Conservation (phyloP, 352 stramenopile species). For the Pythium sukuiense region DNA sequence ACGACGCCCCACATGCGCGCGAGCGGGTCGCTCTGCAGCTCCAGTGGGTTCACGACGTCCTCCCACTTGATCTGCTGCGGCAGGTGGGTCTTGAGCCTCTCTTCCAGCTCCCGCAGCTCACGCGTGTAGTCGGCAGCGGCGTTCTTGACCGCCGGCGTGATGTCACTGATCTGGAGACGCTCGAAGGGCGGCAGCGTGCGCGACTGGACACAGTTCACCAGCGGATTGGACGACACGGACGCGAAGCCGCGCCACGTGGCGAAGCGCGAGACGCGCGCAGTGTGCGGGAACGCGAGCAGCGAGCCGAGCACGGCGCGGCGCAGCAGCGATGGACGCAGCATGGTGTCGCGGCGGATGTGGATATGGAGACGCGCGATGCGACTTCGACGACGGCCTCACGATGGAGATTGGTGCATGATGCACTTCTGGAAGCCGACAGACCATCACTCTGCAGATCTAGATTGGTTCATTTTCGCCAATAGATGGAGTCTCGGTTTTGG, state of each 20-base stretch:
- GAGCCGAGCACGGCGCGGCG: constrained; percentile 17
- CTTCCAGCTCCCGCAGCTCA: constrained; percentile 51
- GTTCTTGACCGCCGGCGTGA: constrained; percentile 56
- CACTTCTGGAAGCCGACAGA: neutral
- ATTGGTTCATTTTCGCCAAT: neutral
- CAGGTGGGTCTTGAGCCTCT: constrained; percentile 26
- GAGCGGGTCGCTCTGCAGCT: constrained; percentile 91
- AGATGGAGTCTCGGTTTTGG: too few species aligned
- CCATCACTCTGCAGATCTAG: constrained; percentile 4
- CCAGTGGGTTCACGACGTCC: constrained; percentile 90
- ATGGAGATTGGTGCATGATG: neutral
- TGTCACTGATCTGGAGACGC: constrained; percentile 56
- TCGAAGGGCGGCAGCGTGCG: constrained; percentile 71
- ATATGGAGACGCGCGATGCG: neutral
- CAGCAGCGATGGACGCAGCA: constrained; percentile 20
- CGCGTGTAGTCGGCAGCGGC: constrained; percentile 51
- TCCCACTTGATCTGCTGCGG: constrained; percentile 60
- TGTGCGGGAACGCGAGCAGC: constrained; percentile 11
- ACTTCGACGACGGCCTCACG: neutral
- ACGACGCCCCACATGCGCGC: constrained; percentile 95
- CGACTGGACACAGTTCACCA: constrained; percentile 56
- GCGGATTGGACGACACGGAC: constrained; percentile 37
- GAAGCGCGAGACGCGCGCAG: constrained; percentile 1
- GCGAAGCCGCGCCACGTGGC: constrained; percentile 8
- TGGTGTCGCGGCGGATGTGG: neutral